These are phyloP conservation scores for Fusarium falciforme DNA, from an alignment of 2,329 filamentous ascomycete genomes.

Conservation along the genomic window DNA sequence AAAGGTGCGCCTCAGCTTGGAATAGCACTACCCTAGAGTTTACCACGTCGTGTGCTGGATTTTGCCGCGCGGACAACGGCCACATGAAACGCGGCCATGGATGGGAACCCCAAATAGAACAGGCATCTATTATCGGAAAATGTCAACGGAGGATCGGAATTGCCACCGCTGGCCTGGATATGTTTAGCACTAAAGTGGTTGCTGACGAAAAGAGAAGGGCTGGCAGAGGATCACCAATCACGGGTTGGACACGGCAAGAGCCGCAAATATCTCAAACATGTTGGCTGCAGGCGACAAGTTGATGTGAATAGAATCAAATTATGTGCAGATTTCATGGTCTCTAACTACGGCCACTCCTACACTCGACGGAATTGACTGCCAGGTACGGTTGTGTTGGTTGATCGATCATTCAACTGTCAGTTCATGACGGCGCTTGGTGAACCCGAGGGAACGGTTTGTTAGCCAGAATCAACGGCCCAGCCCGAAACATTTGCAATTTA, in stretches of 20 bases:
- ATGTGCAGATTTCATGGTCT: slow-evolving; percentile 5
- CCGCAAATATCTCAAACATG: background rate
- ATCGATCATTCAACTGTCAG: background rate
- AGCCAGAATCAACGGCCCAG: background rate
- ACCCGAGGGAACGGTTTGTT: slow-evolving; percentile 15
- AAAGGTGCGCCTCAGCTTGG: background rate
- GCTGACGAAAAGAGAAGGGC: background rate
- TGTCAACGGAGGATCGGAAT: background rate
- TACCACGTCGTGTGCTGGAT: background rate
- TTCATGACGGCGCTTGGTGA: slow-evolving; percentile 14
- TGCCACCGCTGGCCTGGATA: slow-evolving; percentile 1
- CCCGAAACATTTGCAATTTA: slow-evolving; percentile 7
- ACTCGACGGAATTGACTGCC: background rate
- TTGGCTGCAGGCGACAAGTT: background rate
- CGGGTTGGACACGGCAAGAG: background rate
- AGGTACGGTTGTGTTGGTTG: background rate
- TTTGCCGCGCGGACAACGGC: slow-evolving; percentile 20
- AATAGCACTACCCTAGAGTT: background rate
- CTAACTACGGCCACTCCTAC: background rate
- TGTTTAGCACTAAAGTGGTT: slow-evolving; percentile 5
- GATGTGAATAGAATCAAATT: background rate
- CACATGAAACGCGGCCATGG: slow-evolving; percentile 3
- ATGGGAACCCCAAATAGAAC: slow-evolving; percentile 4
- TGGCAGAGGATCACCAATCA: slow-evolving; percentile 17
- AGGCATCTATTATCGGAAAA: background rate